Conservation (phyloP, 2,329 filamentous ascomycete genomes). For the Trichoderma harzianum region DNA sequence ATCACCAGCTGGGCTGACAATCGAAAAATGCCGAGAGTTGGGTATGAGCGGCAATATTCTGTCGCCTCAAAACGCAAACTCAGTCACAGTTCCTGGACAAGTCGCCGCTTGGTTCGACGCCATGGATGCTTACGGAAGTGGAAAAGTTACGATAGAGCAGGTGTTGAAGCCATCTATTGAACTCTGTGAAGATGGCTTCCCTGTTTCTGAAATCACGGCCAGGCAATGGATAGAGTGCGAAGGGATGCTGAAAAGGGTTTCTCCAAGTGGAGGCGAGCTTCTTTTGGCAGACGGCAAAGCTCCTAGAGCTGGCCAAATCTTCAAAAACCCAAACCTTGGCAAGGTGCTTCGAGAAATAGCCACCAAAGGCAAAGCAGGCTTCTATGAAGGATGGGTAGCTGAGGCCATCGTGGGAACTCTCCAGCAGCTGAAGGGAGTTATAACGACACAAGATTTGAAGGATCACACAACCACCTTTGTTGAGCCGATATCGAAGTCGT, state of each 20-base stretch:
- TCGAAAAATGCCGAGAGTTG: constrained; percentile 4
- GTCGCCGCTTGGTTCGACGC: constrained; percentile 12
- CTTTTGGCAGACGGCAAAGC: not conserved
- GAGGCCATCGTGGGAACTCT: not conserved
- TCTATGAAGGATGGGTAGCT: constrained; percentile 13
- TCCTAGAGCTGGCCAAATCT: constrained; percentile 6
- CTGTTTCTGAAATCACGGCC: not conserved
- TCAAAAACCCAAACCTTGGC: constrained; percentile 1
- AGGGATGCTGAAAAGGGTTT: not conserved
- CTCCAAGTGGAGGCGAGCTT: not conserved
- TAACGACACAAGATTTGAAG: constrained; percentile 5
- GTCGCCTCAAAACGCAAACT: not conserved
- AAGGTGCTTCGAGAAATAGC: constrained; percentile 7
- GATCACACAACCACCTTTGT: constrained; percentile 1
- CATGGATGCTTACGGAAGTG: not conserved
- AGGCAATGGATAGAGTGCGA: constrained; percentile 15
- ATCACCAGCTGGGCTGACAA: not conserved
- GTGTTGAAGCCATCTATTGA: not conserved
- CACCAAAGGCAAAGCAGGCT: not conserved
- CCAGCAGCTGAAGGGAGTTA: not conserved
- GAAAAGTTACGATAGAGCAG: constrained; percentile 1
- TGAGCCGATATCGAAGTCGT: constrained; percentile 1
- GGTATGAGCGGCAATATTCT: constrained; percentile 1
- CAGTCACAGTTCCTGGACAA: constrained; percentile 7
- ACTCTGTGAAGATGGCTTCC: constrained; percentile 11